Evolutionary conservation across 2,329 filamentous ascomycete species (phyloP), one percentile per base, ranked within the genome.

Genomic region (Aspergillus sp.): DNA sequence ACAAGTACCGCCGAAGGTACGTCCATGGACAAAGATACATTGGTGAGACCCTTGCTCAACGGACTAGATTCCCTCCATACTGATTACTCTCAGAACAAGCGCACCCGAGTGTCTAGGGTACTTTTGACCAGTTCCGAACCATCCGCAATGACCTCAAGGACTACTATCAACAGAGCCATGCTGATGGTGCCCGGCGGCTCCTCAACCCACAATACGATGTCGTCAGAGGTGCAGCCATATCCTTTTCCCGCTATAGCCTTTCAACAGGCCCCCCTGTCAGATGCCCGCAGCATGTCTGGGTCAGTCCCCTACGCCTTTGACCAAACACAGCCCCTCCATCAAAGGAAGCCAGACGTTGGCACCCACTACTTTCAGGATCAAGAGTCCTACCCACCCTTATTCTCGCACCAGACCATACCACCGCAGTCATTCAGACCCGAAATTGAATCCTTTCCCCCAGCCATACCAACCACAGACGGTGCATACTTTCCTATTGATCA

Each of bases 171-270:
- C 53, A 32, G 42, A 25, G 39, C n/a, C 15, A 36, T 47, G 53
- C 25, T 55, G 25, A 27, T 55, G 13, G 11, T 44, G 27, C 39
- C 53, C 25, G 53, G 41, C 39, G 39, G 41, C 53, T 44, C 53
- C 11, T 55, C 27, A 42, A n/a, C 42, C 25, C 39, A 42, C 25
- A 47, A 10, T 32, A 44, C 39, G 11, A 55, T 55, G 53, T 32
- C 53, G 42, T 25, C 42, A 21, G 38, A 42, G 39, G 32, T 55
- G 53, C 53, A 55, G 53, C 53, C 53, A 41, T 17, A 47, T 21
- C 41, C 19, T 21, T 32, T 55, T 23, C 25, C 53, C 6, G 53
- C 53, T 15, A 41, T 23, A 30, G 39, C 39, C 39, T 55, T 55
- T 44, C 53, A 47, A 30, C 39, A 55, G 39, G 41, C 39, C 17